phyloP scores from a whole-genome alignment of 179 eudicot genomes.

The Pouteria campechiana region DNA sequence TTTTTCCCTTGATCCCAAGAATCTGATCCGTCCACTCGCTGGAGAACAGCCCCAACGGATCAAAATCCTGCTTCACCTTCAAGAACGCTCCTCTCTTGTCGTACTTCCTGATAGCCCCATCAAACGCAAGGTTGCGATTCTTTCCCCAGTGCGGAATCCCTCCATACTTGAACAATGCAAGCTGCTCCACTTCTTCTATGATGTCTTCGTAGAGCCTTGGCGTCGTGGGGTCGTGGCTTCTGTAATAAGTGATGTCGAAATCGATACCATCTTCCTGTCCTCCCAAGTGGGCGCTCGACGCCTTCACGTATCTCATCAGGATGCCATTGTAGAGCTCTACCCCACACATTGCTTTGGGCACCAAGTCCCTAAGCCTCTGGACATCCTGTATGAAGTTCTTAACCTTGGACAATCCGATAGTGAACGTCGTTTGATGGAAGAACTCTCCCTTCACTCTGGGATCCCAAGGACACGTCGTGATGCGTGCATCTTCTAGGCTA shows the following conservation, averaged over 20 bases:
- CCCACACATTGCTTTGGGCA: constrained; percentile 50
- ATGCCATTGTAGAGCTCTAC: constrained; percentile 50
- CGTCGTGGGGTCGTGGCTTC: constrained; percentile 46
- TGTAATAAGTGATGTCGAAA: constrained; percentile 55
- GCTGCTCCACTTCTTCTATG: constrained; percentile 64
- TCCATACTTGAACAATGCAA: constrained; percentile 55
- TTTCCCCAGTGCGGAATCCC: constrained; percentile 86
- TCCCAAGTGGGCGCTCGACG: constrained; percentile 60
- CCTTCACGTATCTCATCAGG: constrained; percentile 54
- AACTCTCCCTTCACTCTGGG: constrained; percentile 41
- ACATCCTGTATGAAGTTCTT: constrained; percentile 48
- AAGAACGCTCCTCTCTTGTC: constrained; percentile 24
- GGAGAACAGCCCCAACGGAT: constrained; percentile 56
- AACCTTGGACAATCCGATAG: constrained; percentile 38
- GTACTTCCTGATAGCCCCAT: constrained; percentile 37
- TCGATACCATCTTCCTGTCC: constrained; percentile 52
- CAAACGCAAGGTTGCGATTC: constrained; percentile 56
- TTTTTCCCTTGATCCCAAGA: constrained; percentile 33
- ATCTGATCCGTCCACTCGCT: constrained; percentile 59
- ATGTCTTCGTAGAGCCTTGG: constrained; percentile 59
- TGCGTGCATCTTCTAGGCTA: constrained; percentile 6
- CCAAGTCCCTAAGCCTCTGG: constrained; percentile 30
- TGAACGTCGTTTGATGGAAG: constrained; percentile 39
- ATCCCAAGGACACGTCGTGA: constrained; percentile 61
- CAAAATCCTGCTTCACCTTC: constrained; percentile 35